Evolutionary conservation across 345 rosid species (phyloP).

Genomic region (Cardamine occulta): DNA sequence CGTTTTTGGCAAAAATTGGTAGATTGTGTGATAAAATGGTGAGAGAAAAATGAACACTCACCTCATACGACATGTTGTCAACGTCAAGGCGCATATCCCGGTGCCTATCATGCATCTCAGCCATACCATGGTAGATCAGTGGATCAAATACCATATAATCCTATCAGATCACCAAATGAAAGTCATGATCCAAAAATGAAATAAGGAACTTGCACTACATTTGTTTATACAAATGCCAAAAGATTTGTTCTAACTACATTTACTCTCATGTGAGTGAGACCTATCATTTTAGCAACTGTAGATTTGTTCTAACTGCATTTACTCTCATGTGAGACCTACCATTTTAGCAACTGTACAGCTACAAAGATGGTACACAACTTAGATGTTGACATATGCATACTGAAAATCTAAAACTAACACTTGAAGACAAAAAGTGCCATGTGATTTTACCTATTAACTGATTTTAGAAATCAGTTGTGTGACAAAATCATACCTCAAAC

Average conservation of each 20-base stretch:
- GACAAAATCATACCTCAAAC: slow-evolving; percentile 65
- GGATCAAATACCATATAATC: slow-evolving; percentile 87
- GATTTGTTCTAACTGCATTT: background rate
- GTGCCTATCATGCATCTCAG: slow-evolving; percentile 85
- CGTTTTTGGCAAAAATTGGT: slow-evolving; percentile 16
- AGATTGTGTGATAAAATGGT: background rate
- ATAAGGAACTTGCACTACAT: slow-evolving; percentile 1
- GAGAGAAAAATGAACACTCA: slow-evolving; percentile 32
- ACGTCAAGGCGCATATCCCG: slow-evolving; percentile 95
- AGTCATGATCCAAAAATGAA: slow-evolving; percentile 10
- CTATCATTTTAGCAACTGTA: background rate
- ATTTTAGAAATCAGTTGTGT: background rate
- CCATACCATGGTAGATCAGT: slow-evolving; percentile 65
- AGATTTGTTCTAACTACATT: background rate
- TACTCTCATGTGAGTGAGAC: background rate
- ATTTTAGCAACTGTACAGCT: background rate
- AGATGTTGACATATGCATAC: background rate
- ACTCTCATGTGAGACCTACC: background rate
- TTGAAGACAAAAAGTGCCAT: background rate
- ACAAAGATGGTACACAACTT: slow-evolving; percentile 3
- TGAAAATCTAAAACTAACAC: slow-evolving; percentile 32
- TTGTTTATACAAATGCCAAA: slow-evolving; percentile 17
- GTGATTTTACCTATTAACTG: slow-evolving; percentile 7
- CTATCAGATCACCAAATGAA: slow-evolving; percentile 46
- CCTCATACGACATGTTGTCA: slow-evolving; percentile 98